These are phyloP conservation scores for Hymenoscyphus scutula DNA, from an alignment of 2,329 filamentous ascomycete species.

Conservation along the genomic window DNA sequence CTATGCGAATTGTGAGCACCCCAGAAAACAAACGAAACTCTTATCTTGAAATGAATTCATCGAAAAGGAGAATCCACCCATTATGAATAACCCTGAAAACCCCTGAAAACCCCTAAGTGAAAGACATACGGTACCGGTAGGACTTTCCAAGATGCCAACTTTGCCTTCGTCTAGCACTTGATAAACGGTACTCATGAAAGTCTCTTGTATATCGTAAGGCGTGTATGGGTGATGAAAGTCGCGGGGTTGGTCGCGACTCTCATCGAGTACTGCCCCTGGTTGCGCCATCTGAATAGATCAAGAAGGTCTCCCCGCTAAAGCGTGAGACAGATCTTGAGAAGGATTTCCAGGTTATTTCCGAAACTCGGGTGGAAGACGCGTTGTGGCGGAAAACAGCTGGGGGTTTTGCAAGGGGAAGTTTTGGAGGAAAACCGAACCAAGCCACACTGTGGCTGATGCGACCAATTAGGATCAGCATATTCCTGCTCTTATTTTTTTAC, in stretches of 20 bases:
- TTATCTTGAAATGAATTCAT: background rate
- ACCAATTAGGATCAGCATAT: too few species aligned
- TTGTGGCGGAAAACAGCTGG: too few species aligned
- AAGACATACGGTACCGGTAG: slow-evolving; percentile 57
- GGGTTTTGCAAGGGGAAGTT: too few species aligned
- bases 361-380: too few species aligned
- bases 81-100: too few species aligned
- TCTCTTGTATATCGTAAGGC: slow-evolving; percentile 67
- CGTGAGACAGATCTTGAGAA: too few species aligned
- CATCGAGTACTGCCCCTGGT: background rate
- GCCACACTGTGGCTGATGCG: too few species aligned
- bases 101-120: too few species aligned
- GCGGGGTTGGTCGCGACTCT: background rate
- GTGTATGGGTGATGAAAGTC: slow-evolving; percentile 69
- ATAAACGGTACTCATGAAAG: slow-evolving; percentile 70
- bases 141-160: slow-evolving; percentile 71
- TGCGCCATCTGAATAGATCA: background rate
- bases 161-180: slow-evolving; percentile 63
- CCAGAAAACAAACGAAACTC: background rate
- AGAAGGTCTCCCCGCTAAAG: background rate
- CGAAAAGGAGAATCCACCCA: background rate
- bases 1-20: slow-evolving; percentile 31
- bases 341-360: too few species aligned
- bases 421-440: too few species aligned
- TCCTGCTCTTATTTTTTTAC: too few species aligned